phyloP scores from a whole-genome alignment of 2,329 filamentous ascomycete genomes.

The Curvularia sp. region DNA sequence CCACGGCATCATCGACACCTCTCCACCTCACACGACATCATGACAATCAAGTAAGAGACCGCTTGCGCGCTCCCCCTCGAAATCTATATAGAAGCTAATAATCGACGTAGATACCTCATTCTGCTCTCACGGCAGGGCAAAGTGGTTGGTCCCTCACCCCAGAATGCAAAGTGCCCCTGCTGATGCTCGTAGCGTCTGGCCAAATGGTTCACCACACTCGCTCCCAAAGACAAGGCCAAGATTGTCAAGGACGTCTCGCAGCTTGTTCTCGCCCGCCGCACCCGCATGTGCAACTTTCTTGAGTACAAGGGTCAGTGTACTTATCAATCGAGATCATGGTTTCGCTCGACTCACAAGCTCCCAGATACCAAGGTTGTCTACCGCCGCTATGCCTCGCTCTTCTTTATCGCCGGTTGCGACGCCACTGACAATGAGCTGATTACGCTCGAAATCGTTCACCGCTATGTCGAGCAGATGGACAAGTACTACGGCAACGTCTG shows the following conservation, averaged over 20 bases:
- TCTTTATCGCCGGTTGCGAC: conserved; percentile 97
- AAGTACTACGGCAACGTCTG: conserved; percentile 99
- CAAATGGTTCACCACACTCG: conserved; percentile 99
- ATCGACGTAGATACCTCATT: conserved; percentile 80
- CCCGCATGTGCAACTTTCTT: conserved; percentile 99
- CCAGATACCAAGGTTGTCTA: conserved; percentile 98
- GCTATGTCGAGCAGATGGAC: conserved; percentile 99
- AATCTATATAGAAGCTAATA: conserved; percentile 1
- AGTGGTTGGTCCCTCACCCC: conserved; percentile 73
- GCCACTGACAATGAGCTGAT: conserved; percentile 99
- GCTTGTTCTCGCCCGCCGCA: conserved; percentile 91
- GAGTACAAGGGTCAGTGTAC: conserved; percentile 86
- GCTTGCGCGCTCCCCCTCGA: background rate
- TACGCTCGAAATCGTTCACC: conserved; percentile 97
- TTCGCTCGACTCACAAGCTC: conserved; percentile 36
- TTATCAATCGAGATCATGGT: conserved; percentile 17
- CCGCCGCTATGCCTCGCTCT: conserved; percentile 96
- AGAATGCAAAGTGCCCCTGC: conserved; percentile 34
- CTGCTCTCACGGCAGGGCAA: conserved; percentile 98
- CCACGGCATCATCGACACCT: conserved; percentile 12
- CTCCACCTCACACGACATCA: conserved; percentile 38
- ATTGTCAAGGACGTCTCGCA: conserved; percentile 99
- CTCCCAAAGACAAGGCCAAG: conserved; percentile 98
- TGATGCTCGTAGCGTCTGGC: conserved; percentile 77
- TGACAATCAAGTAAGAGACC: conserved; percentile 63